These are phyloP conservation scores for Solanum bulbocastanum DNA, from an alignment of 257 asterid species.

Conservation along the genomic window DNA sequence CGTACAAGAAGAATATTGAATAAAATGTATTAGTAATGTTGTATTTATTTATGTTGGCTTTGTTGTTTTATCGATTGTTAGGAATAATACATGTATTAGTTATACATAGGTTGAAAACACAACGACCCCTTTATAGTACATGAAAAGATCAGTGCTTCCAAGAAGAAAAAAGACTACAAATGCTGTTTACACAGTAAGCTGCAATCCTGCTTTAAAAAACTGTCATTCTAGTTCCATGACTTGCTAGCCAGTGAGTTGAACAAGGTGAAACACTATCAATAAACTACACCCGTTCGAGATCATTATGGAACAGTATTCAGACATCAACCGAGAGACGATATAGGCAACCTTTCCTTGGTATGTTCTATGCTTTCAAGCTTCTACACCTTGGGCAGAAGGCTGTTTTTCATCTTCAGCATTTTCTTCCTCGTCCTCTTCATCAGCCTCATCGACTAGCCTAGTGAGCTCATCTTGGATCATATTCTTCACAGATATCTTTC, in stretches of 20 bases:
- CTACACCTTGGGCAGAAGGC: slow-evolving; percentile 28
- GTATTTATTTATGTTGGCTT: not conserved
- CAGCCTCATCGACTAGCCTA: slow-evolving; percentile 58
- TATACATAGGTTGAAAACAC: not conserved
- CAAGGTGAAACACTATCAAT: not conserved
- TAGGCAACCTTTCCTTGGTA: not conserved
- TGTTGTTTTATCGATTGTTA: not conserved
- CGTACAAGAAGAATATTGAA: not conserved
- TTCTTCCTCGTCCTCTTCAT: slow-evolving; percentile 43
- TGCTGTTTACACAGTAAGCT: not conserved
- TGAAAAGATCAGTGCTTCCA: not conserved
- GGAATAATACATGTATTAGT: not conserved
- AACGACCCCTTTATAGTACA: not conserved
- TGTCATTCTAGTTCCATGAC: not conserved
- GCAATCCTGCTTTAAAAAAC: not conserved
- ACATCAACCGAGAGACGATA: not conserved
- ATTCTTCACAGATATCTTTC: slow-evolving; percentile 49
- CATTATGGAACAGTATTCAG: not conserved
- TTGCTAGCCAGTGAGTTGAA: not conserved
- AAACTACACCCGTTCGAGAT: not conserved
- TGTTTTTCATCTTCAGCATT: slow-evolving; percentile 22
- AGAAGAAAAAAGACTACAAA: not conserved
- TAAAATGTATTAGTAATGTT: not conserved
- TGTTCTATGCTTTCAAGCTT: slow-evolving; percentile 22
- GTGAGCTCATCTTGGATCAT: slow-evolving; percentile 94